A percentile compares a stretch with the other conserved stretches of the same genome.
phyloP scores from a whole-genome alignment of 23 red algal genomes.

The Gracilaria gracilis region DNA sequence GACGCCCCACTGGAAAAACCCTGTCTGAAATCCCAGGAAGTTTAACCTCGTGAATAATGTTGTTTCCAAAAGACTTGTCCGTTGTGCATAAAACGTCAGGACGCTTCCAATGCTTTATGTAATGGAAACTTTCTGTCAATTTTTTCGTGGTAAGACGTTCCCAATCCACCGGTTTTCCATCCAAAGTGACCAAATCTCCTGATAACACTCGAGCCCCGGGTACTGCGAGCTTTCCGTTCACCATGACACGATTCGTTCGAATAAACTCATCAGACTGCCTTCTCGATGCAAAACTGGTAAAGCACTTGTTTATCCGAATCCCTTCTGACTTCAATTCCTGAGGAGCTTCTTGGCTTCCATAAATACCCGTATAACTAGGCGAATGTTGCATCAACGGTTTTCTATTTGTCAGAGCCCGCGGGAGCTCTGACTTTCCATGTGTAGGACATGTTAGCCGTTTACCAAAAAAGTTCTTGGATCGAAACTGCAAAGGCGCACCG shows the following conservation, averaged over 20 bases:
- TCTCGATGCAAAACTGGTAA: constrained; percentile 57
- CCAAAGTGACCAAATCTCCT: constrained; percentile 72
- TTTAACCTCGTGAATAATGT: constrained; percentile 50
- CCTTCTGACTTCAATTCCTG: constrained; percentile 26
- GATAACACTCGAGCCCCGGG: constrained; percentile 44
- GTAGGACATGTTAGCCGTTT: background rate
- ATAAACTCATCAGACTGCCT: constrained; percentile 73
- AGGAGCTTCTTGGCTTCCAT: background rate
- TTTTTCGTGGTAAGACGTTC: constrained; percentile 50
- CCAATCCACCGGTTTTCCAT: constrained; percentile 59
- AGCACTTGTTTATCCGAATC: constrained; percentile 78
- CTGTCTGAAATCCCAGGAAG: constrained; percentile 37
- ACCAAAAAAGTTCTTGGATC: background rate
- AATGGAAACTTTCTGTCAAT: constrained; percentile 30
- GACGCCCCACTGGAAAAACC: constrained; percentile 69
- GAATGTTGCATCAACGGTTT: background rate
- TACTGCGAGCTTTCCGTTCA: constrained; percentile 56
- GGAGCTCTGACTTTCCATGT: background rate
- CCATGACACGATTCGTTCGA: constrained; percentile 38
- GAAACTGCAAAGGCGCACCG: background rate
- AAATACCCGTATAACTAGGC: background rate
- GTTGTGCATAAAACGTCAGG: constrained; percentile 44
- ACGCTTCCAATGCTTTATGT: constrained; percentile 69
- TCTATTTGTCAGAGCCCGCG: background rate
- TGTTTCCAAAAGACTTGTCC: constrained; percentile 33